Percentiles rank a stretch among this genome's conserved stretches.
phyloP scores from a whole-genome alignment of 305 asterid genomes.

The Solanum hybrid region DNA sequence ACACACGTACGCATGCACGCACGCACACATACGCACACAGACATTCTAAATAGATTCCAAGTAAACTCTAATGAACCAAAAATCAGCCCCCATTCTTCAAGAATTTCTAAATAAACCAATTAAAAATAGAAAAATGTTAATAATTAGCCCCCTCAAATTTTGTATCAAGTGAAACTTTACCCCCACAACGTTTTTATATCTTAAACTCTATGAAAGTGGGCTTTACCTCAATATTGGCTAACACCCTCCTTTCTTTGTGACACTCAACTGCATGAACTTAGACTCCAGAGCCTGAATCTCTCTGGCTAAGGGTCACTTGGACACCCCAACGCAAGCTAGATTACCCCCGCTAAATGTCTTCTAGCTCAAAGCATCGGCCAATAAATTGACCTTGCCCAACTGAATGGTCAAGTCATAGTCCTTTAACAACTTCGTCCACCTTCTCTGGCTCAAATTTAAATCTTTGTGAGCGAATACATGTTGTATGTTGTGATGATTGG shows the following conservation, averaged over 20 bases:
- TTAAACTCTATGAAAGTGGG: too few relatives aligned
- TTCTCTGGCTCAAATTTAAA: background rate
- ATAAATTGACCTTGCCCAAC: background rate
- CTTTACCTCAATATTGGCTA: background rate
- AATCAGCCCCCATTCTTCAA: too few relatives aligned
- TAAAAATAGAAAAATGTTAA: too few relatives aligned
- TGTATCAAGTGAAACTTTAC: too few relatives aligned
- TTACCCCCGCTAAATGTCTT: background rate
- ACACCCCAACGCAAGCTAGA: background rate
- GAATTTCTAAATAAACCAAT: too few relatives aligned
- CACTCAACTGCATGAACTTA: background rate
- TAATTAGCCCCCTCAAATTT: too few relatives aligned
- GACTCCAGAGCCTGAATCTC: background rate
- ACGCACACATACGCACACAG: too few relatives aligned
- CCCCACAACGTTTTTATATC: too few relatives aligned
- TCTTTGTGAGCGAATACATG: background rate
- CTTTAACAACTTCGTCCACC: background rate
- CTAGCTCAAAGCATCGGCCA: background rate
- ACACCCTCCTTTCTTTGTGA: background rate
- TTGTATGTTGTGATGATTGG: background rate
- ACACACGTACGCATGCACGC: too few relatives aligned
- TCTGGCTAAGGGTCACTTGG: background rate
- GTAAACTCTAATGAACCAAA: too few relatives aligned
- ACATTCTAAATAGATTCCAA: too few relatives aligned
- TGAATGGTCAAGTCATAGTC: background rate